These are phyloP conservation scores for Tolypocladium nubicola DNA, from an alignment of 2,329 filamentous ascomycete genomes.

Conservation along the genomic window DNA sequence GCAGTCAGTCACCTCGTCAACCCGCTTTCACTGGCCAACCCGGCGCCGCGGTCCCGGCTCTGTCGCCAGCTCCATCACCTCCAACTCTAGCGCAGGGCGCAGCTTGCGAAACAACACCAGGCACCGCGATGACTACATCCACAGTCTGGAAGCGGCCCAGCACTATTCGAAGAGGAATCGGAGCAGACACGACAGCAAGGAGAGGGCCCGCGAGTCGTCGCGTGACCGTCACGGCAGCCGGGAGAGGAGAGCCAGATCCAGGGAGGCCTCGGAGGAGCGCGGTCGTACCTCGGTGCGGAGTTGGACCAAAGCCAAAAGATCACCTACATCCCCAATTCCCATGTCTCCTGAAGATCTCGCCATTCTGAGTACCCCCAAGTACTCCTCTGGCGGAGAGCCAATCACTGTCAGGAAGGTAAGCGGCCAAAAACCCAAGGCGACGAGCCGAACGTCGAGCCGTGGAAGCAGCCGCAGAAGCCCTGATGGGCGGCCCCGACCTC, in stretches of 20 bases:
- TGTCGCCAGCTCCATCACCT: constrained; percentile 46
- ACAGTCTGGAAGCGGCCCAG: constrained; percentile 69
- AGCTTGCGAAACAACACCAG: constrained; percentile 42
- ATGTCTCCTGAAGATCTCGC: constrained; percentile 87
- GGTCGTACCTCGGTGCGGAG: constrained; percentile 56
- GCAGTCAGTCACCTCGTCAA: constrained; percentile 41
- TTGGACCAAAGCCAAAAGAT: constrained; percentile 67
- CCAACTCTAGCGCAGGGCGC: constrained; percentile 39
- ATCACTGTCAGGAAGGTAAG: constrained; percentile 33
- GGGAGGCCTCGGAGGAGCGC: constrained; percentile 59
- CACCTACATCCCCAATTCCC: constrained; percentile 82
- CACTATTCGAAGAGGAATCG: constrained; percentile 46
- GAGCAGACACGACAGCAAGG: constrained; percentile 43
- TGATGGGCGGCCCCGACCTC: constrained; percentile 29
- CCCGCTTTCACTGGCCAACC: constrained; percentile 44
- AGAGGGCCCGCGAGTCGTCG: constrained; percentile 30
- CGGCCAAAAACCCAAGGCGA: constrained; percentile 17
- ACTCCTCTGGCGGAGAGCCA: constrained; percentile 26
- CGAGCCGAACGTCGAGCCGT: constrained; percentile 39
- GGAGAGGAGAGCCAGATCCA: constrained; percentile 38
- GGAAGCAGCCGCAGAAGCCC: constrained; percentile 36
- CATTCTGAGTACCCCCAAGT: constrained; percentile 42
- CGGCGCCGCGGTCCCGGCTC: constrained; percentile 44
- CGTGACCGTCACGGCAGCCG: constrained; percentile 37
- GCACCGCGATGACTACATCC: constrained; percentile 75